Evolutionary conservation across 1,284 basidiomycete genomes (phyloP).

Genomic region (Naganishia sp.): DNA sequence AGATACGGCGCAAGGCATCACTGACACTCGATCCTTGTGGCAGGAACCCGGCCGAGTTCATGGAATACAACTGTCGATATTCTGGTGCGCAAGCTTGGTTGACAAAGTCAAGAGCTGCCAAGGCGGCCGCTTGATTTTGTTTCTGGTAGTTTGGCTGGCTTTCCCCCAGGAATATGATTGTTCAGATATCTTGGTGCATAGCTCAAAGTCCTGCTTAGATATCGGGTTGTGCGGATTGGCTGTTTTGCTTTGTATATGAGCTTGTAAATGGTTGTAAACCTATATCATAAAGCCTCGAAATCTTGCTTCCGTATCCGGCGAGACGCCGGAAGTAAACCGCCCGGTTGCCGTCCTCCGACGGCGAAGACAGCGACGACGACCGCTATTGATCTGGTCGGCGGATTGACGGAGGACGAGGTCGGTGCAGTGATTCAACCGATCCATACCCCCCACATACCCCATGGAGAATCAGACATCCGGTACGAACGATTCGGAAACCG

Average conservation of each 20-base stretch:
- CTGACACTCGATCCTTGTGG: neutral
- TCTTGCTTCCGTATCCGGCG: neutral
- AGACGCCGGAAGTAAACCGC: neutral
- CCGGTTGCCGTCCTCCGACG: neutral
- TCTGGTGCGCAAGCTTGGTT: constrained; percentile 24
- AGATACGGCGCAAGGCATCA: neutral
- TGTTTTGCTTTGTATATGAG: no score
- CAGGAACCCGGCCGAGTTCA: constrained; percentile 22
- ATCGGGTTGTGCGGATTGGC: no score
- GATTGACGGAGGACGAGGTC: neutral
- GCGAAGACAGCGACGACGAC: no score
- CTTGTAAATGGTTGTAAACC: neutral
- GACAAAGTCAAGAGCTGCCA: neutral
- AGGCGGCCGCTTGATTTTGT: neutral
- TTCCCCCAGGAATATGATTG: no score
- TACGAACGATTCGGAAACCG: neutral
- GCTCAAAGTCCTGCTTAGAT: no score
- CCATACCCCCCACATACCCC: neutral
- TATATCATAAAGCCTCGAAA: neutral
- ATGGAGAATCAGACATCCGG: constrained; percentile 2
- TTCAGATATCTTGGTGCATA: no score
- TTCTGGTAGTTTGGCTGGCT: neutral
- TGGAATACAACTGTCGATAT: constrained; percentile 29
- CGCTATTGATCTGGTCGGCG: neutral
- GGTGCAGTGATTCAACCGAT: neutral